Conservation (phyloP, 306 rosid genomes). For the Abrus precatorius region DNA sequence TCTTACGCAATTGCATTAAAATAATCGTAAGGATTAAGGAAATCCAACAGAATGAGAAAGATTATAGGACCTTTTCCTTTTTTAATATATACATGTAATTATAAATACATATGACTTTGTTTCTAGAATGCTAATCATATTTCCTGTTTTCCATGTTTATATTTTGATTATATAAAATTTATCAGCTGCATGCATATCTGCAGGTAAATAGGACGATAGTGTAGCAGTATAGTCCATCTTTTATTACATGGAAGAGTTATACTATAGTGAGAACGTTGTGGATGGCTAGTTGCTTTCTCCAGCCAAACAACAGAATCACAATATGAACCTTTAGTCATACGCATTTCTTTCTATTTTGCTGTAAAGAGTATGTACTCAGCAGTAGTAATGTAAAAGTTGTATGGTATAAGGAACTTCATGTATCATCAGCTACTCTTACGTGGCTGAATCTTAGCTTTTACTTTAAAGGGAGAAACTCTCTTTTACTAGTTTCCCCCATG, state of each 20-base stretch:
- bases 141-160: not conserved
- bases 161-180: slow-evolving; percentile 25
- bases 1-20: not conserved
- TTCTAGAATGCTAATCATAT: not conserved
- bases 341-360: slow-evolving; percentile 49
- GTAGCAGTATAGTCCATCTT: slow-evolving; percentile 45
- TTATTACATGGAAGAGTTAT: slow-evolving; percentile 42
- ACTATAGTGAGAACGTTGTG: slow-evolving; percentile 37
- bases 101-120: not conserved
- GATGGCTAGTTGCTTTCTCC: slow-evolving; percentile 56
- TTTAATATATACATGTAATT: not conserved
- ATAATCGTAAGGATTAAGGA: not conserved
- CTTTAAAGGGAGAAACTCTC: slow-evolving; percentile 45
- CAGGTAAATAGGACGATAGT: slow-evolving; percentile 58
- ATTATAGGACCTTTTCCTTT: not conserved
- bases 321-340: slow-evolving; percentile 44
- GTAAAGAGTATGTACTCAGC: slow-evolving; percentile 49
- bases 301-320: slow-evolving; percentile 57
- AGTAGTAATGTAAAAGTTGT: slow-evolving; percentile 47
- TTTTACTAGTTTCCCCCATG: slow-evolving; percentile 43
- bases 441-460: slow-evolving; percentile 48
- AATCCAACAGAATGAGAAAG: not conserved
- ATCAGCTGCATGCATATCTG: slow-evolving; percentile 32
- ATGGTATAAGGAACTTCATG: slow-evolving; percentile 43
- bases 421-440: slow-evolving; percentile 42